Conservation (phyloP, 1,284 basidiomycete genomes). For the Cerrena zonata region DNA sequence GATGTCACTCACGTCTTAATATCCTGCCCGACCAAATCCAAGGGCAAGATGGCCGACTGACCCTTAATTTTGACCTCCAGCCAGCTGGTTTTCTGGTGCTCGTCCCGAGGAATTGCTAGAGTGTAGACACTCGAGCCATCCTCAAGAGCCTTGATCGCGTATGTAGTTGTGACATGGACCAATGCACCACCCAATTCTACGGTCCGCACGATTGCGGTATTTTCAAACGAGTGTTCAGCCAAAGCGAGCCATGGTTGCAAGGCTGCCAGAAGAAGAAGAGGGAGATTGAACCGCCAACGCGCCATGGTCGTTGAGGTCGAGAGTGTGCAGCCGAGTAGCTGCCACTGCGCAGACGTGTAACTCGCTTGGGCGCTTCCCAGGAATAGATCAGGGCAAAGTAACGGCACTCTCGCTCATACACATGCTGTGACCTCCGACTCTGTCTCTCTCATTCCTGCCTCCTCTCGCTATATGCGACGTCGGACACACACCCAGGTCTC, state of each 20-base stretch:
- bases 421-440: neutral
- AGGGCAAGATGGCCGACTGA: constrained; percentile 48
- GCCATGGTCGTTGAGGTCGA: constrained; percentile 19
- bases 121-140: constrained; percentile 61
- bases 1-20: constrained; percentile 41
- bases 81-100: constrained; percentile 68
- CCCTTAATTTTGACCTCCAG: constrained; percentile 76
- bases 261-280: constrained; percentile 23
- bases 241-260: constrained; percentile 27
- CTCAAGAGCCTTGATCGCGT: constrained; percentile 71
- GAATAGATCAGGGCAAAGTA: neutral
- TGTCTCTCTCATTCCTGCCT: neutral
- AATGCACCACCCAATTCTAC: constrained; percentile 84
- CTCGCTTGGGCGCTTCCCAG: neutral
- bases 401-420: neutral
- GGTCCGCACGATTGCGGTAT: constrained; percentile 79
- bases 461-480: neutral
- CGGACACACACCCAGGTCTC: neutral
- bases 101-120: constrained; percentile 61
- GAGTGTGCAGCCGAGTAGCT: neutral
- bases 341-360: constrained; percentile 15
- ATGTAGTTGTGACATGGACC: constrained; percentile 82
- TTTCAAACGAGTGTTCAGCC: constrained; percentile 64
- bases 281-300: constrained; percentile 26
- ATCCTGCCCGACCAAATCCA: constrained; percentile 47